A percentile compares a stretch with the other conserved stretches of the same genome.
phyloP scores from a whole-genome alignment of 306 rosid genomes.

The Cucumis hystrix region DNA sequence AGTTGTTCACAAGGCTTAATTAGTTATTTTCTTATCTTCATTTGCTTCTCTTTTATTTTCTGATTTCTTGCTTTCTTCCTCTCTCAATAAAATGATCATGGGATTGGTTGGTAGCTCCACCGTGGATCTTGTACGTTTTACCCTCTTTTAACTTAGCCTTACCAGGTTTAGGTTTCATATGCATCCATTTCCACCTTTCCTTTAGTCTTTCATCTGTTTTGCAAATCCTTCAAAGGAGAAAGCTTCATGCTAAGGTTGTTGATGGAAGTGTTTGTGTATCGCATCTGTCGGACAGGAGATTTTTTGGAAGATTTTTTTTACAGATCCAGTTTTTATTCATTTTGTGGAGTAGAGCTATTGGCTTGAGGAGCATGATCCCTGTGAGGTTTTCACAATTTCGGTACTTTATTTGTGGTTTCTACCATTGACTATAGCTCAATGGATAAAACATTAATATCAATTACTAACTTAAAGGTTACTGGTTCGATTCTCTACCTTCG shows the following conservation, averaged over 20 bases:
- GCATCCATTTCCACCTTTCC: not conserved
- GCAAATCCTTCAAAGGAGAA: not conserved
- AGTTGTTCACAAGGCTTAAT: not conserved
- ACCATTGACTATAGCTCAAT: too few species aligned
- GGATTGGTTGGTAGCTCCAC: not conserved
- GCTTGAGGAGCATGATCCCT: not conserved
- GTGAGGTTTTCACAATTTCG: not conserved
- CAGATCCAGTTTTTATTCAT: not conserved
- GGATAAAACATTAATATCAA: too few species aligned
- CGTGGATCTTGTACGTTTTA: not conserved
- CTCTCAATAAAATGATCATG: not conserved
- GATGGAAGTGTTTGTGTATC: not conserved
- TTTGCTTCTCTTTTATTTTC: not conserved
- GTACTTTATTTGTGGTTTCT: not conserved
- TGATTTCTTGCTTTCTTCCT: not conserved
- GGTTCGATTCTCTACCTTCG: not conserved
- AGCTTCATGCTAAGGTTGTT: not conserved
- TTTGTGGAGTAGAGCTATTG: not conserved
- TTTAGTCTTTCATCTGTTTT: not conserved
- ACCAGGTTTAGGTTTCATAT: not conserved
- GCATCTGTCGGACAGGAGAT: not conserved
- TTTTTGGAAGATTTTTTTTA: not conserved
- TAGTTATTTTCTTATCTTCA: not conserved
- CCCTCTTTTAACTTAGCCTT: not conserved
- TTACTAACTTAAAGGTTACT: too few species aligned